These are phyloP conservation scores for Piromyces sp. DNA, from an alignment of 192 early-diverging fungal species.

Conservation along the genomic window DNA sequence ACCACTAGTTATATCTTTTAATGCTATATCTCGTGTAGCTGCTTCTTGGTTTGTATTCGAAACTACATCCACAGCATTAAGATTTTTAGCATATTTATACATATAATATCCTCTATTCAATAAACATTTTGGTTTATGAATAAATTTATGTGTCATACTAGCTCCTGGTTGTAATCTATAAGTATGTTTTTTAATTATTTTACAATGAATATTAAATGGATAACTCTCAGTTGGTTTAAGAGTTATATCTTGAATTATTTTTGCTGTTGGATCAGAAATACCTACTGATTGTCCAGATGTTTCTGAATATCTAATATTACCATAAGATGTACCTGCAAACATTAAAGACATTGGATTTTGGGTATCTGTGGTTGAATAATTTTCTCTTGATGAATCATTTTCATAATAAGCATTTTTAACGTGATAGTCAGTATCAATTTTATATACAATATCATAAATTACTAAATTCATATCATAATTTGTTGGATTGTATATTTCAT, in stretches of 20 bases:
- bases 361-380: too few species aligned
- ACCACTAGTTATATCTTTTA: not conserved
- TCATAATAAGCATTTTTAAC: too few species aligned
- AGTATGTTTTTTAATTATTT: not conserved
- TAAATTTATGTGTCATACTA: not conserved
- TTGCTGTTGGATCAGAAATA: constrained; percentile 23
- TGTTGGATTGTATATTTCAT: too few species aligned
- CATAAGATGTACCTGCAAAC: too few species aligned
- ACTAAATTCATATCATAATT: too few species aligned
- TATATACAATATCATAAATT: too few species aligned
- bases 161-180: not conserved
- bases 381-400: too few species aligned
- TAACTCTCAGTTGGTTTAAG: not conserved
- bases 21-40: not conserved
- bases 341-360: too few species aligned
- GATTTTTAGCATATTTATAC: not conserved
- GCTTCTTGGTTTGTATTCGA: too few species aligned
- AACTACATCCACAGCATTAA: too few species aligned
- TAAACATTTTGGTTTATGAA: not conserved
- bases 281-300: constrained; percentile 7
- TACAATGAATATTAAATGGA: not conserved
- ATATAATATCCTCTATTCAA: not conserved
- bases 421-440: too few species aligned
- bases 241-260: constrained; percentile 11
- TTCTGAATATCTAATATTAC: not conserved